A percentile compares a stretch with the other conserved stretches of the same genome.
Conservation (phyloP, 371 early-diverging fungal genomes). For the Mortierella polycephala region DNA sequence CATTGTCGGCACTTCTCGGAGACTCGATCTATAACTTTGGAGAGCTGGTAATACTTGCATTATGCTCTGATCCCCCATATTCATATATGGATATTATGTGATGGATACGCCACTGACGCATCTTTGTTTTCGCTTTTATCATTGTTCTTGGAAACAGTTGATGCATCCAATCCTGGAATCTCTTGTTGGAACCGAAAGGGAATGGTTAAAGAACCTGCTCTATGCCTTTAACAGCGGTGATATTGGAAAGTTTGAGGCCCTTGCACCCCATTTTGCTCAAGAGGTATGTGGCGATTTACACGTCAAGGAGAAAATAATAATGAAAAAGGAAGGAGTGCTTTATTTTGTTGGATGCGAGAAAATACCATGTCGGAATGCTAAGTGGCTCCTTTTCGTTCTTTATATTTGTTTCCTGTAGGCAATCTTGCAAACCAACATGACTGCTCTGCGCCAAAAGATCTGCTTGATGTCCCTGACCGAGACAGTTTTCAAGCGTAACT, state of each 20-base stretch:
- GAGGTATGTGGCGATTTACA: constrained; percentile 59
- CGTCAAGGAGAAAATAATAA: too few relatives aligned
- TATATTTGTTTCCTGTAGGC: constrained; percentile 13
- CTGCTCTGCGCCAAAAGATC: constrained; percentile 91
- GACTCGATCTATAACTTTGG: constrained; percentile 99
- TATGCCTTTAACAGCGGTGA: constrained; percentile 96
- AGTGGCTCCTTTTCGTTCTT: not conserved
- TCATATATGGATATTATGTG: too few relatives aligned
- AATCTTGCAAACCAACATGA: constrained; percentile 77
- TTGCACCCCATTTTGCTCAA: constrained; percentile 78
- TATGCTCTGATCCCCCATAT: too few relatives aligned
- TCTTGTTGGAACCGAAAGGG: constrained; percentile 79
- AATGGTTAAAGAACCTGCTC: constrained; percentile 89
- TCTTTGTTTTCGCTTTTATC: not conserved
- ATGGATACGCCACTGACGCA: too few relatives aligned
- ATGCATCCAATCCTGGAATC: constrained; percentile 95
- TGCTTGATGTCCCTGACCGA: constrained; percentile 97
- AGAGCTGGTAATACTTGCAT: constrained; percentile 78
- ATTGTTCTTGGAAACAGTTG: constrained; percentile 64
- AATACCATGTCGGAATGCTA: not conserved
- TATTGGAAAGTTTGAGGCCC: constrained; percentile 89
- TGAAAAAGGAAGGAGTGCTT: too few relatives aligned
- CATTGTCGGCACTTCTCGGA: constrained; percentile 91
- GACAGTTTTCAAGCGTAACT: constrained; percentile 87
- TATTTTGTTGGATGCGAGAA: too few relatives aligned